Evolutionary conservation across 164 flowering plant species (phyloP), one percentile per base, ranked within the genome.

Genomic region (Annona cherimola): DNA sequence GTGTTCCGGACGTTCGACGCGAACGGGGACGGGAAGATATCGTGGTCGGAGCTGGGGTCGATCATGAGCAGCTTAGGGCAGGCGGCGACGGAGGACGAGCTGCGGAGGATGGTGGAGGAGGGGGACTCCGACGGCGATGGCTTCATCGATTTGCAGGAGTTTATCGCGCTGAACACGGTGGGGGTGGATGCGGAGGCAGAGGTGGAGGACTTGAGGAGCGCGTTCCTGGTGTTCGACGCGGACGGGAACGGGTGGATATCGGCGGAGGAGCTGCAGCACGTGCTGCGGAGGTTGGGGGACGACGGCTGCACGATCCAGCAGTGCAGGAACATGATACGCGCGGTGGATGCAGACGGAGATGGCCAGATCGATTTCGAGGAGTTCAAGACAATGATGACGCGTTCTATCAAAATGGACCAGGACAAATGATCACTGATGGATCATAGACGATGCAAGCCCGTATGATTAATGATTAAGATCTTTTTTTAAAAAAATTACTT

Each of bases 11-110:
- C 78, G 68, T 92, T 92, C 79, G 98, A 92, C 81, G 89, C 70
- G 26, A 90, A 92, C 63, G 89, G 89, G n/a, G 98, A 92, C 76
- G 97, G 96, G 41, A 88, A 85, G 80, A 92, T 92, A 75, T 89
- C 88, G 1, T 74, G 89, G 2, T 44, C 86, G 2, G 98, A 92
- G 77, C 83, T 92, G 4, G 88, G 91, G 0, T 70, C 84, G 41
- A 85, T 92, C 60, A 80, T 92, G 88, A 74, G 74, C 5, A 82
- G 85, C 77, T 79, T 92, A 2, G 93, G 94, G 2, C 80, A 88
- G 5, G 71, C 75, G 12, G 73, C 83, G 3, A 44, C 85, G 2
- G 89, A 88, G 2, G 89, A 87, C 11, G 96, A 90, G 66, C 76
- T 89, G 7, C 65, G 50, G 44, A 74, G 69, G 63, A 86, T 90